A percentile compares a stretch with the other conserved stretches of the same genome.
phyloP scores from a whole-genome alignment of 306 rosid species.

The Elaeagnus macrophylla region DNA sequence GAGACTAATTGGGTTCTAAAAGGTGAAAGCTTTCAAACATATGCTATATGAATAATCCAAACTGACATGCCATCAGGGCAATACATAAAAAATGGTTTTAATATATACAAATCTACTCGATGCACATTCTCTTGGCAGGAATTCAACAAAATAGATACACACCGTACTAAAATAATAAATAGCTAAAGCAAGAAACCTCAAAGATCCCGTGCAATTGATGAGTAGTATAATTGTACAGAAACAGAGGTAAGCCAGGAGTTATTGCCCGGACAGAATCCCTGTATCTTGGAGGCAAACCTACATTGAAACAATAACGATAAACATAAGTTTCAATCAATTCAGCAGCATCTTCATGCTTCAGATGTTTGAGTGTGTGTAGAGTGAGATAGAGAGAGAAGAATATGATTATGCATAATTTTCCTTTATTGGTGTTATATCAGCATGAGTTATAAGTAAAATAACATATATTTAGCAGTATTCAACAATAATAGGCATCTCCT shows the following conservation, averaged over 20 bases:
- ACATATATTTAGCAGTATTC: too few species aligned
- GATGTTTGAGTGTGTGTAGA: too few species aligned
- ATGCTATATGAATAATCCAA: not conserved
- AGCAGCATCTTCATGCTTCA: not conserved
- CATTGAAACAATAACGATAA: conserved; percentile 16
- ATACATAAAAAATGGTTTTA: not conserved
- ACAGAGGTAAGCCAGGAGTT: conserved; percentile 86
- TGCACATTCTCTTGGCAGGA: not conserved
- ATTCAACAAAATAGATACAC: not conserved
- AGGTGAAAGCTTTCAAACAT: not conserved
- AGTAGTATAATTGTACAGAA: conserved; percentile 90
- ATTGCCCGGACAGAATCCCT: conserved; percentile 94
- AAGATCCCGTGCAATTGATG: conserved; percentile 94
- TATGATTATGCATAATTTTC: too few species aligned
- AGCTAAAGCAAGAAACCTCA: conserved; percentile 45
- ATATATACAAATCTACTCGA: too few species aligned
- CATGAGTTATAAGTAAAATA: too few species aligned
- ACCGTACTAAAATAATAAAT: not conserved
- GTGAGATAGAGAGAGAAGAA: too few species aligned
- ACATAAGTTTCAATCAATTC: not conserved
- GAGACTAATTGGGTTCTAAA: not conserved
- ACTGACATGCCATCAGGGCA: not conserved
- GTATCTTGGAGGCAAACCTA: conserved; percentile 96
- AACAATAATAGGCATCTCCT: too few species aligned
- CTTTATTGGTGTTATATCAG: too few species aligned